A percentile compares a stretch with the other conserved stretches of the same genome.
Conservation (phyloP, 2,329 filamentous ascomycete species). For the Pseudomassariella vexata region DNA sequence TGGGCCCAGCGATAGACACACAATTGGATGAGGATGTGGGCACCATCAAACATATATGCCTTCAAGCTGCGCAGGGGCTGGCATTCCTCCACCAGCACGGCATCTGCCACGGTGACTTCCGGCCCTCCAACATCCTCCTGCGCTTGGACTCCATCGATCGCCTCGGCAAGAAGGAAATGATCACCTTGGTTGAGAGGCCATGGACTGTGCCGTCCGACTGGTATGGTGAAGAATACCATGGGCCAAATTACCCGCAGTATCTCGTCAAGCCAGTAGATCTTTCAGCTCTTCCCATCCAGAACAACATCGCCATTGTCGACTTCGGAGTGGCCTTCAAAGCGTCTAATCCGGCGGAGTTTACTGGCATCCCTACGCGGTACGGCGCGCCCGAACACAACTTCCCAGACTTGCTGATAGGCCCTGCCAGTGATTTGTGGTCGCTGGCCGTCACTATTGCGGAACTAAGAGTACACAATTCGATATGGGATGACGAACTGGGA, state of each 20-base stretch:
- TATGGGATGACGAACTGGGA: background rate
- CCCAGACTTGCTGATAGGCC: background rate
- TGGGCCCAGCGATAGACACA: conserved; percentile 1
- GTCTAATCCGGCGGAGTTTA: background rate
- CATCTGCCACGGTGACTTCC: conserved; percentile 8
- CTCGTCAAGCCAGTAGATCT: background rate
- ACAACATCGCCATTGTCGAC: background rate
- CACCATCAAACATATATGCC: background rate
- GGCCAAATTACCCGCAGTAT: too few species aligned
- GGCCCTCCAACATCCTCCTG: conserved; percentile 3
- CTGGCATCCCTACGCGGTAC: background rate
- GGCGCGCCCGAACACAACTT: conserved; percentile 1
- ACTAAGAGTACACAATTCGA: background rate
- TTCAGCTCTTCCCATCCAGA: background rate
- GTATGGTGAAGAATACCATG: too few species aligned
- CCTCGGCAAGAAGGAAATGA: conserved; percentile 4
- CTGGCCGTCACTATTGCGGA: conserved; percentile 1
- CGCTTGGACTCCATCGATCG: conserved; percentile 1
- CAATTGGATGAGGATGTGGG: background rate
- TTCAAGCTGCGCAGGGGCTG: background rate
- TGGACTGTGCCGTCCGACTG: too few species aligned
- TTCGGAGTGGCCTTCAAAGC: conserved; percentile 1
- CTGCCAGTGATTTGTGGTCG: conserved; percentile 1
- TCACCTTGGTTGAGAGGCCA: background rate
- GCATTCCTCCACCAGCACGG: background rate